These are phyloP conservation scores for Polytrichum commune DNA, from an alignment of 225 moss, liverwort and hornwort genomes.

Conservation along the genomic window DNA sequence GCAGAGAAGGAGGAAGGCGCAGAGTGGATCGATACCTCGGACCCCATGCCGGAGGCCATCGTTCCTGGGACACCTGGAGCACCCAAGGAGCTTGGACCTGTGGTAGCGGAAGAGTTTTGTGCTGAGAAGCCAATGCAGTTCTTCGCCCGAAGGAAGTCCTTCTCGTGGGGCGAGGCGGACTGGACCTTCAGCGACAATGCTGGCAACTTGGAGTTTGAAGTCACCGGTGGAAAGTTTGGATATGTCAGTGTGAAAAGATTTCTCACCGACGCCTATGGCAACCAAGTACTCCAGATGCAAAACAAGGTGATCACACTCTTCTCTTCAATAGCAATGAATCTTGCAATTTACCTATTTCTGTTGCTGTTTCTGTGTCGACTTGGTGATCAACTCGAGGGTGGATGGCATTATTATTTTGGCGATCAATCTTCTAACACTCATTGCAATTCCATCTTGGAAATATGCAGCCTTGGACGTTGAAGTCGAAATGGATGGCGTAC, in stretches of 20 bases:
- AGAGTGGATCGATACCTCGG: constrained; percentile 11
- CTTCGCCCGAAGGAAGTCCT: not conserved
- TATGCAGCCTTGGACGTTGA: constrained; percentile 12
- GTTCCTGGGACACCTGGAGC: constrained; percentile 1
- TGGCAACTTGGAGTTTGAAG: constrained; percentile 3
- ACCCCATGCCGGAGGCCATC: constrained; percentile 3
- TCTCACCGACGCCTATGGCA: constrained; percentile 5
- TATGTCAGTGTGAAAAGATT: constrained; percentile 4
- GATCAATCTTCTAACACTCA: too few relatives aligned
- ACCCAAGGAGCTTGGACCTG: constrained; percentile 6
- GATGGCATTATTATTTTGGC: too few relatives aligned
- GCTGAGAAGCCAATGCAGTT: constrained; percentile 10
- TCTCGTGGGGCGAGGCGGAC: constrained; percentile 7
- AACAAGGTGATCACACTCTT: constrained; percentile 4
- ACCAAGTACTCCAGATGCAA: constrained; percentile 5
- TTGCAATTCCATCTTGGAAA: too few relatives aligned
- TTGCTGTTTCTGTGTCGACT: too few relatives aligned
- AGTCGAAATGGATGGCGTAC: constrained; percentile 6
- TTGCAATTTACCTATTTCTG: too few relatives aligned
- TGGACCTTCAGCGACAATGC: constrained; percentile 8
- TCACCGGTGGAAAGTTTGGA: constrained; percentile 10
- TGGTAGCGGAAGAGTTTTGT: not conserved
- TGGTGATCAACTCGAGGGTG: too few relatives aligned
- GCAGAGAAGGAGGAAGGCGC: constrained; percentile 8
- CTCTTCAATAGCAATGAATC: too few relatives aligned